These are phyloP conservation scores for Sugiyamaella paludigena DNA, from an alignment of 1,139 yeast species.

Conservation along the genomic window DNA sequence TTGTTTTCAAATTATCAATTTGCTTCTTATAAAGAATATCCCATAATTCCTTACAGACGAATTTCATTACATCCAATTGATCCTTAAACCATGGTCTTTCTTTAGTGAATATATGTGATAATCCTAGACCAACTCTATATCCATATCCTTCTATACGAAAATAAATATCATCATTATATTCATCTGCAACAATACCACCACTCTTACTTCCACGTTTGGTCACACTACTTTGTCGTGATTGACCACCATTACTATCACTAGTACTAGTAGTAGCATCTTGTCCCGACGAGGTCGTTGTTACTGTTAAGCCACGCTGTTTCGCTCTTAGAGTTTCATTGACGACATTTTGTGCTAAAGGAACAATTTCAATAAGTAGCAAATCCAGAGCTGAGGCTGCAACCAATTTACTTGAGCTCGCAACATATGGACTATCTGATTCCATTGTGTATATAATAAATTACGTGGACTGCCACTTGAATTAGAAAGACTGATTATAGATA, in stretches of 20 bases:
- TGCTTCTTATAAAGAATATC: slow-evolving; percentile 73
- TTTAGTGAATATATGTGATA: slow-evolving; percentile 70
- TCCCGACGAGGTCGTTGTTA: too few species aligned
- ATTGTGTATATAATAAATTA: not conserved
- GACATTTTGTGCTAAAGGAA: slow-evolving; percentile 66
- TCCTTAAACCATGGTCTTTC: slow-evolving; percentile 53
- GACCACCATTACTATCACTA: too few species aligned
- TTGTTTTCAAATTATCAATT: slow-evolving; percentile 87
- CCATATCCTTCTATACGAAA: slow-evolving; percentile 69
- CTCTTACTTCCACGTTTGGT: too few species aligned
- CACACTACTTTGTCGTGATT: too few species aligned
- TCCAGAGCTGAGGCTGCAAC: slow-evolving; percentile 55
- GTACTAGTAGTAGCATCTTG: too few species aligned
- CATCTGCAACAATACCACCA: too few species aligned
- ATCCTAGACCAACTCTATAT: slow-evolving; percentile 66
- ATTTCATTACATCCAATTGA: slow-evolving; percentile 80
- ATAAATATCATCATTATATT: slow-evolving; percentile 56
- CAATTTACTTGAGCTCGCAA: slow-evolving; percentile 14
- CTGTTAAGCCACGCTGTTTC: slow-evolving; percentile 20
- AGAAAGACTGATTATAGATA: too few species aligned
- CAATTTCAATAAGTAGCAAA: slow-evolving; percentile 67
- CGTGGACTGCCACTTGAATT: too few species aligned
- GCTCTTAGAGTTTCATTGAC: slow-evolving; percentile 35
- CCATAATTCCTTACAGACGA: slow-evolving; percentile 92
- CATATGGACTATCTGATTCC: slow-evolving; percentile 12